These are phyloP conservation scores for Yarrowia deformans DNA, from an alignment of 805 yeast genomes.

Conservation along the genomic window DNA sequence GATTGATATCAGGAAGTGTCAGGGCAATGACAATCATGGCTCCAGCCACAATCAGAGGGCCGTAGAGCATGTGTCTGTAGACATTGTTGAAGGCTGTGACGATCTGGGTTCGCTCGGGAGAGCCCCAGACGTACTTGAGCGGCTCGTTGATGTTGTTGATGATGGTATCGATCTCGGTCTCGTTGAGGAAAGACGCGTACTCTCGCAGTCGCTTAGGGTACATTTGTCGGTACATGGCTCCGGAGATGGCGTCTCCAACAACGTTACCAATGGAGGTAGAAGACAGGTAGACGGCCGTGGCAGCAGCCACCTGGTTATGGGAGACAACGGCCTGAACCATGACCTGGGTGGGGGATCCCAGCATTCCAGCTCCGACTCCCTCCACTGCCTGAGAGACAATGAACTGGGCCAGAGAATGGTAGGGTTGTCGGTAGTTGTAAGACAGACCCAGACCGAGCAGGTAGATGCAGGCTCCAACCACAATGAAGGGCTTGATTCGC, in stretches of 20 bases:
- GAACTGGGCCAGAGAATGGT: conserved; percentile 60
- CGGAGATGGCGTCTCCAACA: conserved; percentile 67
- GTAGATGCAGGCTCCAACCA: conserved; percentile 67
- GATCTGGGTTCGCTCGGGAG: conserved; percentile 40
- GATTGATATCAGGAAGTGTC: conserved; percentile 36
- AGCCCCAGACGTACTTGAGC: conserved; percentile 40
- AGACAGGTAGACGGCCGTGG: conserved; percentile 64
- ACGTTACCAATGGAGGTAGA: conserved; percentile 69
- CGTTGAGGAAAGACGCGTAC: conserved; percentile 24
- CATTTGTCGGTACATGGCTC: conserved; percentile 73
- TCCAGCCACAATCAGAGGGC: conserved; percentile 39
- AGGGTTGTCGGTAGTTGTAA: conserved; percentile 63
- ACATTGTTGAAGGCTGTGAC: conserved; percentile 40
- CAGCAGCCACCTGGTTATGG: conserved; percentile 71
- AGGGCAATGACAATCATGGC: conserved; percentile 40
- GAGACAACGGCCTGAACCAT: conserved; percentile 64
- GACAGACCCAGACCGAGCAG: conserved; percentile 67
- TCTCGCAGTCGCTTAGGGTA: conserved; percentile 54
- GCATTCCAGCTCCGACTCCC: conserved; percentile 79
- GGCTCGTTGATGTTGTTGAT: conserved; percentile 33
- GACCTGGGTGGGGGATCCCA: conserved; percentile 69
- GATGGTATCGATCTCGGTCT: conserved; percentile 20
- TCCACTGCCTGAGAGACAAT: conserved; percentile 69
- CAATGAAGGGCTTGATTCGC: conserved; percentile 64
- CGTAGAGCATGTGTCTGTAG: conserved; percentile 39